Evolutionary conservation across 495 filamentous ascomycete species (phyloP).

Genomic region (Amphirosellinia nigrospora): DNA sequence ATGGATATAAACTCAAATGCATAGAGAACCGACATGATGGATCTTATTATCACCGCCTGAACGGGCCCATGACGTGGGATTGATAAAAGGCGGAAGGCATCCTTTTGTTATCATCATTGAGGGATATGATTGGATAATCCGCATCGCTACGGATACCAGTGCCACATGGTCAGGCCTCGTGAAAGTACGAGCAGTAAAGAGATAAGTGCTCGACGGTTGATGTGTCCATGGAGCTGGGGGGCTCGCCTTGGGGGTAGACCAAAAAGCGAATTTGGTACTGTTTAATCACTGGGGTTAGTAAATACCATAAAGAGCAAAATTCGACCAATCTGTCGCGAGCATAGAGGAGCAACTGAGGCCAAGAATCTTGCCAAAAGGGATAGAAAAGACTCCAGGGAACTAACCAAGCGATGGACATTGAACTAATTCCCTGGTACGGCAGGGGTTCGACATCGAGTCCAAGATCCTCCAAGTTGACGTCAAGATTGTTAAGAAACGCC

Average conservation of each 20-base stretch:
- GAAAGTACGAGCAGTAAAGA: not conserved
- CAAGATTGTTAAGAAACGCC: not conserved
- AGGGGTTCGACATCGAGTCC: not conserved
- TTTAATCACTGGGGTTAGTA: too few relatives aligned
- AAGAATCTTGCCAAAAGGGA: too few relatives aligned
- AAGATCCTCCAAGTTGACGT: not conserved
- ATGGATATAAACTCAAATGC: not conserved
- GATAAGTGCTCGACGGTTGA: not conserved
- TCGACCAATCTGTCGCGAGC: too few relatives aligned
- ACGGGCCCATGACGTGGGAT: not conserved
- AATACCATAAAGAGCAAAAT: too few relatives aligned
- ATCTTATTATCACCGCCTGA: not conserved
- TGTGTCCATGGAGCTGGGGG: not conserved
- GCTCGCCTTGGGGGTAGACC: not conserved
- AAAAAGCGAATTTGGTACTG: not conserved
- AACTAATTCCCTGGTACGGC: not conserved
- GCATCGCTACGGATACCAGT: conserved; percentile 7
- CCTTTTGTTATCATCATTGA: not conserved
- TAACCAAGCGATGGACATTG: conserved; percentile 8
- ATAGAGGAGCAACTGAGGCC: too few relatives aligned
- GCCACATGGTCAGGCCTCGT: not conserved
- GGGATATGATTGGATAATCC: not conserved
- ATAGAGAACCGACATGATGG: not conserved
- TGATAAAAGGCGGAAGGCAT: conserved; percentile 1
- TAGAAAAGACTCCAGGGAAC: too few relatives aligned